phyloP scores from a whole-genome alignment of 306 rosid species.

The Senna siamea region DNA sequence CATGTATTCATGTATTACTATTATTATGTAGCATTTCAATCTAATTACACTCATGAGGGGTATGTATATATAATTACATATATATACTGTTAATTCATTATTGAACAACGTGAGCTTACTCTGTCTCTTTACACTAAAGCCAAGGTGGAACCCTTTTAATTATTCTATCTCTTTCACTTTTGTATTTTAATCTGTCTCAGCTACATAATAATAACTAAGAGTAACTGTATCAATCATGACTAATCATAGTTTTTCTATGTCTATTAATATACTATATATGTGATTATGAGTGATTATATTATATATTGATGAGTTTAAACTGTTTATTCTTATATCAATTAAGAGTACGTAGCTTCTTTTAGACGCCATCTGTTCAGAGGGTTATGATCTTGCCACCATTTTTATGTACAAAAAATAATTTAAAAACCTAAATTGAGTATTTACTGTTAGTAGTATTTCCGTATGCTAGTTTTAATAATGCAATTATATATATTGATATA shows the following conservation, averaged over 20 bases:
- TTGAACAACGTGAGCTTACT: slow-evolving; percentile 70
- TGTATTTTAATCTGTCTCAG: slow-evolving; percentile 28
- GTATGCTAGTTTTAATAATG: no score
- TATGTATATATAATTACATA: no score
- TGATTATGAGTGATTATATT: background rate
- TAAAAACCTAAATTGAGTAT: no score
- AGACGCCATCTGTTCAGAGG: no score
- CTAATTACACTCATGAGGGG: no score
- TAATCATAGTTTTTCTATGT: slow-evolving; percentile 36
- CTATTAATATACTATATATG: slow-evolving; percentile 15
- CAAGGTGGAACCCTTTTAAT: slow-evolving; percentile 57
- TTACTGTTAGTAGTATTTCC: no score
- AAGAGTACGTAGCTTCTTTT: no score
- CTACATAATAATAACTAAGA: background rate
- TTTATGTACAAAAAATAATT: no score
- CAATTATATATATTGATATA: no score
- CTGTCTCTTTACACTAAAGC: slow-evolving; percentile 69
- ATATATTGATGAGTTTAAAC: background rate
- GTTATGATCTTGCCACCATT: no score
- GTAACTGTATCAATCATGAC: slow-evolving; percentile 30
- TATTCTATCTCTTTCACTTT: background rate
- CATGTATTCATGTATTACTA: no score
- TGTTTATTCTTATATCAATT: background rate
- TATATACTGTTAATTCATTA: slow-evolving; percentile 40
- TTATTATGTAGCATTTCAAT: slow-evolving; percentile 41